Base-by-base conservation (phyloP, 2,329 filamentous ascomycete genomes). In the Ascochyta viciae-villosae region DNA sequence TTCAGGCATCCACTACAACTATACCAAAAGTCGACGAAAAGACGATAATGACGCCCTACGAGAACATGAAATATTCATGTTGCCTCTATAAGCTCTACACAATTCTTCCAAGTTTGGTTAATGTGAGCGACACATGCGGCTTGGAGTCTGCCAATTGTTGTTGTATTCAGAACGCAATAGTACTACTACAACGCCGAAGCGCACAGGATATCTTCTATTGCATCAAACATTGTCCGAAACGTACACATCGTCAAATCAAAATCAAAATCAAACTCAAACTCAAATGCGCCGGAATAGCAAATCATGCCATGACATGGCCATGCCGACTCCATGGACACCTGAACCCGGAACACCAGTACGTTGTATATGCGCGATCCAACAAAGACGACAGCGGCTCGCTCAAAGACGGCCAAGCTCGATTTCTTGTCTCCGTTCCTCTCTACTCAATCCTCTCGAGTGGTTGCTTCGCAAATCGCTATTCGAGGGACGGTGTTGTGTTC, bases 341-440 rank as follows among this genome's bases (percentile, higher is more conserved):
- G 33, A 50, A 49, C 38, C 39, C 38, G 15, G 39, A 60, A 66
- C 62, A 57, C 60, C 56, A 26, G 26, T 56, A 54, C 56, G 56
- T 22, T 34, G 44, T 49, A 27, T 54, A 26, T 55, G 49, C 47
- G 34, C 56, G n/a, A 50, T 33, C 31, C 39, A n/a, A 31, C 26
- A 19, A 23, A 15, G 27, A 22, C 39, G 43, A 8, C 8, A 7
- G 4, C 7, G 8, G 24, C 15, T 5, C 23, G 37, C 16, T 65
- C 49, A 66, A 37, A 46, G 33, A 45, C 45, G 53, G 9, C 76
- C 75, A 46, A 76, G 54, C 60, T 79, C 77, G 53, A 79, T 79
- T 61, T 79, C 75, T 46, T 72, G 54, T 61, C 77, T 67, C 49
- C 77, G 62, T 58, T 76, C 73, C 47, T 75, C 75, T n/a, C 74